Percentiles rank a stretch among this genome's conserved stretches.
These are phyloP conservation scores for Wolfiporia cocos DNA, from an alignment of 1,284 basidiomycete genomes.

Conservation along the genomic window DNA sequence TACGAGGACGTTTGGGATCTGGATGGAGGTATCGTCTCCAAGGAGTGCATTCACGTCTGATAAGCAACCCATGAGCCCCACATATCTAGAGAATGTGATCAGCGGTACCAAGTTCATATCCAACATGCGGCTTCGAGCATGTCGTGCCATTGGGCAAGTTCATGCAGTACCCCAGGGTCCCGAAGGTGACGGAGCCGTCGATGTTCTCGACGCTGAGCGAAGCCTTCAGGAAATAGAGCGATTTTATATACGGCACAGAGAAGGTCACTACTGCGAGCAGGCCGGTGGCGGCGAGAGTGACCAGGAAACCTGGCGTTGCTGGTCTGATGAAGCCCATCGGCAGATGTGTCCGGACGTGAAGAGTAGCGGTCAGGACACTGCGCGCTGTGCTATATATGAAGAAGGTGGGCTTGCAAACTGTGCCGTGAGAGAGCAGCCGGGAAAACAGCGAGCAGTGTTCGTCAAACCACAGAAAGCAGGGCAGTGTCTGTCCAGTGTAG, in stretches of 20 bases:
- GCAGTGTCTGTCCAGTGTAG: too few species aligned
- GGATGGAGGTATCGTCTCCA: conserved; percentile 51
- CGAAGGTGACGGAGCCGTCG: conserved; percentile 69
- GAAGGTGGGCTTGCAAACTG: too few species aligned
- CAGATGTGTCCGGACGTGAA: background rate
- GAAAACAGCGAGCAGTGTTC: too few species aligned
- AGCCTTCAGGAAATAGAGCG: conserved; percentile 80
- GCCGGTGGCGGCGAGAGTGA: conserved; percentile 68
- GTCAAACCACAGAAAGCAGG: conserved; percentile 2
- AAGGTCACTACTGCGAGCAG: conserved; percentile 82
- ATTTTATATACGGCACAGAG: conserved; percentile 81
- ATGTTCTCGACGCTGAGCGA: conserved; percentile 42
- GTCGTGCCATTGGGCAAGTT: conserved; percentile 47
- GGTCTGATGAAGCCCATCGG: conserved; percentile 60
- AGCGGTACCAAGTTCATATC: conserved; percentile 76
- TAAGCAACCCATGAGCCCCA: conserved; percentile 3
- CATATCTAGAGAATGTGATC: background rate
- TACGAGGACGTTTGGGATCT: conserved; percentile 74
- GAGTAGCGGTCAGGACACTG: conserved; percentile 1
- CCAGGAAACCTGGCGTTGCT: conserved; percentile 80
- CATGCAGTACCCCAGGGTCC: conserved; percentile 81
- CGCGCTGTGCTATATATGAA: too few species aligned
- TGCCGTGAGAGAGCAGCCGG: too few species aligned
- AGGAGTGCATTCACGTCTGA: conserved; percentile 78
- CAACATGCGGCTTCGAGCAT: conserved; percentile 74